Base-by-base conservation (phyloP, 768 basidiomycete species). In the Mycena rosella region DNA sequence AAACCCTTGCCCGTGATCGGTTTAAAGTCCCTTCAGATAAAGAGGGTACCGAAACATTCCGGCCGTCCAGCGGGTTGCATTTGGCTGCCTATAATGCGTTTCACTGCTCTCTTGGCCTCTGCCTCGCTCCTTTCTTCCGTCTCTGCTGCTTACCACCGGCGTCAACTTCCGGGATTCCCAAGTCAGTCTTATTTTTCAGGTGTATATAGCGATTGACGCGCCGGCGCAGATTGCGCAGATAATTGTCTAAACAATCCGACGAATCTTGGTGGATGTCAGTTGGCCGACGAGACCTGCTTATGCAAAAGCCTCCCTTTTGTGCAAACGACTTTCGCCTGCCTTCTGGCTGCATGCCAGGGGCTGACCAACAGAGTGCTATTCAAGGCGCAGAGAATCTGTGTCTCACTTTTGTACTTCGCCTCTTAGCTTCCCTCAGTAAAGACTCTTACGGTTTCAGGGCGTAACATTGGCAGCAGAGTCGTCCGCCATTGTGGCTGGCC, bases 391-490 rank as follows among this genome's bases (percentile, higher is more conserved):
- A 66, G 30, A 47, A 14, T 26, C 30, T 69, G 4, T 65, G 74
- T 64, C 26, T 65, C 51, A 10, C 52, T 48, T 63, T 65, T 64
- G 48, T 74, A 47, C 6, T 69, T 67, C 20, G 17, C 15, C 8
- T 72, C 87, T 89, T 87, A 70, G 89, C 87, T 4, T 87, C 86
- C n/a, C 80, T 83, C 1, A 20, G n/a, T 24, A 15, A 34, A 22
- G 24, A 52, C 29, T 34, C 18, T 42, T 45, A 44, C 32, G 10
- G 20, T 30, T 45, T 8, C 20, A 69, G 68, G 68, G 63, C 0
- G 68, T 65, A 8, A 69, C 62, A 44, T 51, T 69, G 48, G 11
- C 68, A 14, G 59, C 51, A 5, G 59, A 69, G 26, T 69, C 68
- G 5, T 60, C 63, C 1, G 48, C 47, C 10, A 68, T 68, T 20